Conservation (phyloP, 1,139 yeast genomes). For the Suhomyces guaymorum region DNA sequence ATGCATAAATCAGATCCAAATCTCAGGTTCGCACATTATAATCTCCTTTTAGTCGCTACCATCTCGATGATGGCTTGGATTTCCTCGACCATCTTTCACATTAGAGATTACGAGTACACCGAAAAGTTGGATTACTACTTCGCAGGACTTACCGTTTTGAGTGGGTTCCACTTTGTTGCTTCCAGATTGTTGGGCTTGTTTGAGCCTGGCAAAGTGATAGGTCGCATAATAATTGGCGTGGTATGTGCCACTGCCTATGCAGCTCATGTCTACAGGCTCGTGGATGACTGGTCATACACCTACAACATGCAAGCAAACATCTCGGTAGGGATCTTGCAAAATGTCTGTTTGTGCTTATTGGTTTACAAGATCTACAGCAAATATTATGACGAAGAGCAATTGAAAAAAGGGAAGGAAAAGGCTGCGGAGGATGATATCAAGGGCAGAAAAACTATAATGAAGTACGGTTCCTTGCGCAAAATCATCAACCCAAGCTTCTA, state of each 20-base stretch:
- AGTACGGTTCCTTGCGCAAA: slow-evolving; percentile 26
- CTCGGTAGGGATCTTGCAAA: slow-evolving; percentile 72
- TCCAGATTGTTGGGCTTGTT: slow-evolving; percentile 62
- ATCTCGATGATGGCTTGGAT: slow-evolving; percentile 88
- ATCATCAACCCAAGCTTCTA: slow-evolving; percentile 37
- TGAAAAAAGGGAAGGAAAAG: slow-evolving; percentile 7
- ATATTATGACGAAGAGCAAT: slow-evolving; percentile 31
- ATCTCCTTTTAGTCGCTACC: slow-evolving; percentile 46
- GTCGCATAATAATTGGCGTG: slow-evolving; percentile 35
- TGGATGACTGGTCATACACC: slow-evolving; percentile 82
- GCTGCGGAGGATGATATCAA: too few species aligned
- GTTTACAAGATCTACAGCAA: slow-evolving; percentile 37
- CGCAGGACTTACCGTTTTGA: slow-evolving; percentile 84
- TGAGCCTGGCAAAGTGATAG: slow-evolving; percentile 29
- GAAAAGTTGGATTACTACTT: slow-evolving; percentile 89
- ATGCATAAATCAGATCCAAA: slow-evolving; percentile 12
- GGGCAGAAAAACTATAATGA: too few species aligned
- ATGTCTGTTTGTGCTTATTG: slow-evolving; percentile 40
- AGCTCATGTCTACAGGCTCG: slow-evolving; percentile 66
- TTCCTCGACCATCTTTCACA: slow-evolving; percentile 81
- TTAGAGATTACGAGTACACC: slow-evolving; percentile 76
- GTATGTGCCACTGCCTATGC: slow-evolving; percentile 52
- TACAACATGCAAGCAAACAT: slow-evolving; percentile 94
- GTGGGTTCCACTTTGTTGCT: slow-evolving; percentile 71
- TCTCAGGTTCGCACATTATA: slow-evolving; percentile 23